Percentiles rank a stretch among this genome's conserved stretches.
These are phyloP conservation scores for Calycina marina DNA, from an alignment of 2,329 filamentous ascomycete species.

Conservation along the genomic window DNA sequence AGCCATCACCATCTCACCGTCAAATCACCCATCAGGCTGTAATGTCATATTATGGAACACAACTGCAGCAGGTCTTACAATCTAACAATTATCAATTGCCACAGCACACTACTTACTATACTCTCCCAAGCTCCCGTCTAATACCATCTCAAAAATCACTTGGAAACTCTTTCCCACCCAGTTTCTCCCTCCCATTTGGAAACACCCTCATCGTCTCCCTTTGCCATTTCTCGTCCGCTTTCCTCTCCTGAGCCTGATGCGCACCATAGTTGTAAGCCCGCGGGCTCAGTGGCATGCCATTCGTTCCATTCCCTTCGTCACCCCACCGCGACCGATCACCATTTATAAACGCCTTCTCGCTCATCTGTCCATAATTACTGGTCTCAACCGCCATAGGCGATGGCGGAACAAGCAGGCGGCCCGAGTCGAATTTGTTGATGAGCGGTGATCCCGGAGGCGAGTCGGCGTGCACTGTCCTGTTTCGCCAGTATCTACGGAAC, in stretches of 20 bases:
- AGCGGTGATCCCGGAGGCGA: not conserved
- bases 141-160: not conserved
- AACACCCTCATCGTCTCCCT: not conserved
- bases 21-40: too few relatives aligned
- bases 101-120: too few relatives aligned
- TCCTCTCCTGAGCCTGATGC: not conserved
- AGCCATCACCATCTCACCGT: too few relatives aligned
- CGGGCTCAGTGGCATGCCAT: not conserved
- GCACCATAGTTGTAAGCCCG: not conserved
- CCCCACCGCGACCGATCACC: not conserved
- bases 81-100: too few relatives aligned
- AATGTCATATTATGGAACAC: too few relatives aligned
- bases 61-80: too few relatives aligned
- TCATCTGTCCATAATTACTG: not conserved
- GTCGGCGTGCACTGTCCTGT: not conserved
- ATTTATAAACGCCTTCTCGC: not conserved
- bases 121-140: too few relatives aligned
- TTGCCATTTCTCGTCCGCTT: not conserved
- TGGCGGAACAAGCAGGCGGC: not conserved
- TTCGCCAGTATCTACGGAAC: not conserved
- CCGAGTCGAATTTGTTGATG: not conserved
- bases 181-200: not conserved
- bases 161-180: not conserved
- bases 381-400: too few relatives aligned
- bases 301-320: not conserved